Base-by-base conservation (phyloP, 345 rosid genomes). In the Salix caprea region DNA sequence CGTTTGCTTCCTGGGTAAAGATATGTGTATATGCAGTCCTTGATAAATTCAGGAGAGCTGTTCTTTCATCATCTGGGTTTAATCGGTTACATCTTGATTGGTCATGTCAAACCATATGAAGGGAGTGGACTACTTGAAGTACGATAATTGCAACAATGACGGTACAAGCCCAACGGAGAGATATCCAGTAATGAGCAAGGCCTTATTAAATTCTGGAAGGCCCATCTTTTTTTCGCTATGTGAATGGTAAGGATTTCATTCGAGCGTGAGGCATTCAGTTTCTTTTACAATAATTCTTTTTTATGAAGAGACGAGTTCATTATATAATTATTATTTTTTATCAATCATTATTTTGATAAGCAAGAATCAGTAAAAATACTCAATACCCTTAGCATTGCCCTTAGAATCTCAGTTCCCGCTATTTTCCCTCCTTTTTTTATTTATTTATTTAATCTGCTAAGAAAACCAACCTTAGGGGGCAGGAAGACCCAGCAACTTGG, bases 41-140 rank as follows among this genome's bases (percentile, higher is more conserved):
- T 32, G 34, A 32, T 32, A 32, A 32, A 32, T 32, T 32, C 34
- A 32, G 34, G 1, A 8, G 40, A 37, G 9, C 8, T 39, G 42
- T 10, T 39, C 42, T 39, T 39, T 39, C 10, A 39, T 39, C 42
- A 39, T 39, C 0, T 7, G 11, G 42, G 42, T 39, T 39, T 39
- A 39, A 32, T 32, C 34, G 40, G 40, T 39, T 39, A 39, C 42
- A 39, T 39, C 10, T 39, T 39, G 42, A 39, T 9, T 39, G 42
- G 2, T 39, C 42, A 2, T 39, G 42, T 39, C 12, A 39, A 39
- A 8, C 42, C 12, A 44, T 21, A 61, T 34, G 32, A 84, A 94
- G 98, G 98, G 93, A 10, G 84, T 94, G 56, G 97, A 94, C 84
- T 94, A 89, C 83, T 83, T 94, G 85, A 94, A 94, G 92, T 94